Evolutionary conservation across 768 basidiomycete species (phyloP).

Genomic region (Tricholoma terreum): DNA sequence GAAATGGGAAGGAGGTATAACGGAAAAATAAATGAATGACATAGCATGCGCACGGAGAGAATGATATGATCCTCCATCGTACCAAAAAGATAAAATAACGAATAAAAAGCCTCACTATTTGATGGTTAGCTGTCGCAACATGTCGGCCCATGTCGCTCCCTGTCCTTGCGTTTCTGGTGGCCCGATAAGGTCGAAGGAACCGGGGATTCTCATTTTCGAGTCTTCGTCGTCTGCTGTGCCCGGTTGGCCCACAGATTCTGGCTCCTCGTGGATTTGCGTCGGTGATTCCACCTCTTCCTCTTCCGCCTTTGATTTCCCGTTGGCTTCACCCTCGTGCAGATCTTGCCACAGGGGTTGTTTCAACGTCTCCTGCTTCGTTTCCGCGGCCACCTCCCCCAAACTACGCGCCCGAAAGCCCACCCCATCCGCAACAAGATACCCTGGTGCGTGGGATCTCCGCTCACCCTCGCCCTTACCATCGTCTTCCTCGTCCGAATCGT

Average conservation of each 20-base stretch:
- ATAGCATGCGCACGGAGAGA: no score
- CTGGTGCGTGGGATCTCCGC: slow-evolving; percentile 33
- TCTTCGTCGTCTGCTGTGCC: slow-evolving; percentile 21
- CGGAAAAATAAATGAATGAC: no score
- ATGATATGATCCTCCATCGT: no score
- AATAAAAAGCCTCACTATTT: slow-evolving; percentile 18
- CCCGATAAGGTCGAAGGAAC: slow-evolving; percentile 41
- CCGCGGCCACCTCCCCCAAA: background rate
- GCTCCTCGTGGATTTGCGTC: slow-evolving; percentile 15
- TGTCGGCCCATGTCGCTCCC: slow-evolving; percentile 25
- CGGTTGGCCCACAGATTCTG: slow-evolving; percentile 14
- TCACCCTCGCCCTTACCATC: slow-evolving; percentile 12
- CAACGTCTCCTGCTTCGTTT: background rate
- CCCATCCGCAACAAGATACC: slow-evolving; percentile 32
- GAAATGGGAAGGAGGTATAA: no score
- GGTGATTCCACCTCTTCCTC: background rate
- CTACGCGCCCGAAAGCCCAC: slow-evolving; percentile 6
- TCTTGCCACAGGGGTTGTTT: background rate
- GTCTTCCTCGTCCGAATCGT: slow-evolving; percentile 29
- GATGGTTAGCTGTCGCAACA: slow-evolving; percentile 27
- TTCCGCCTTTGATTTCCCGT: background rate
- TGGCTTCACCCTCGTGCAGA: background rate
- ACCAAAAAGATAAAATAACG: background rate
- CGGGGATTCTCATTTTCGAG: slow-evolving; percentile 44
- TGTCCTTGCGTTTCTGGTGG: slow-evolving; percentile 5